Base-by-base conservation (phyloP, 768 basidiomycete species). In the Trametes villosa region DNA sequence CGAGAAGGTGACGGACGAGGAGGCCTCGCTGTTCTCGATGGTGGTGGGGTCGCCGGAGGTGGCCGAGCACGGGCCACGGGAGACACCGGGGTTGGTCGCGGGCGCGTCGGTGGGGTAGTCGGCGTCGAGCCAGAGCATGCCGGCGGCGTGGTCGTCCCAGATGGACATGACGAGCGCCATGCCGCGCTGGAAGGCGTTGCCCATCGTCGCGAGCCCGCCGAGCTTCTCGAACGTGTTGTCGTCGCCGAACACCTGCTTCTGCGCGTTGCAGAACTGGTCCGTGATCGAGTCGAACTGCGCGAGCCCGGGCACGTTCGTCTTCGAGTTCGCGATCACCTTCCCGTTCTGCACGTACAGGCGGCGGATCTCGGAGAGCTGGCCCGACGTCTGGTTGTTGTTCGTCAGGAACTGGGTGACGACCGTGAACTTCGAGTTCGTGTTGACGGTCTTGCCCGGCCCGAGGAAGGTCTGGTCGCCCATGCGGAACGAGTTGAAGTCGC, bases 401-500 rank as follows among this genome's bases (percentile, higher is more conserved):
- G 82, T 81, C 65, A 81, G 67, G 79, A 85, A 85, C 70, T 85
- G 84, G 55, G 84, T 85, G 70, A 84, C 82, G 66, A 85, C 80
- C 54, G 83, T 85, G 77, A 86, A 76, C 65, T 76, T 77, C 66
- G 73, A 67, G 70, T 60, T 75, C 69, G 82, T 38, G 77, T 84
- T 78, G 70, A 86, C 77, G 54, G 74, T 81, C 69, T 68, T 63
- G 61, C 78, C 79, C 15, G 70, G 70, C 44, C 84, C 84, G 70
- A 78, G 77, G 80, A 83, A 85, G 57, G 69, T 62, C 57, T 64
- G 69, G 71, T 76, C 67, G 36, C 83, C 83, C 79, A 81, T 77
- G 68, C 83, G 83, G 79, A 70, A 86, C 36, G 84, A 82, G 81
- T 84, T 86, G 79, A 83, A 86, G 68, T 85, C 84, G 71, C 84